These are phyloP conservation scores for Epichloe sp. DNA, from an alignment of 2,329 filamentous ascomycete genomes.

Conservation along the genomic window DNA sequence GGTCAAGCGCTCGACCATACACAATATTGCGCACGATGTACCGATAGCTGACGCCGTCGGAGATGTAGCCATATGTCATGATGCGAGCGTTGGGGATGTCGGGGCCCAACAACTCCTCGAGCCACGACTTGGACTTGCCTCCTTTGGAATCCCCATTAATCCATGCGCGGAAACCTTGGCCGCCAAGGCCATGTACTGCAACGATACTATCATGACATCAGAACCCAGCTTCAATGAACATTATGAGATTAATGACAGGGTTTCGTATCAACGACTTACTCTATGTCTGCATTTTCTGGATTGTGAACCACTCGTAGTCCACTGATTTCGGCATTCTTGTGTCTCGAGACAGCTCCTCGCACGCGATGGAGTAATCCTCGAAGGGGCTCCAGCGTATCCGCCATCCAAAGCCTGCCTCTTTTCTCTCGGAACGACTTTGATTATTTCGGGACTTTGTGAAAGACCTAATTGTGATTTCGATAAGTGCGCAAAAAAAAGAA, in stretches of 20 bases:
- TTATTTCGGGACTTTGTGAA: no score
- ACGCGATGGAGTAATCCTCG: slow-evolving; percentile 13
- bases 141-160: slow-evolving; percentile 9
- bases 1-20: slow-evolving; percentile 13
- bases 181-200: slow-evolving; percentile 15
- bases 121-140: slow-evolving; percentile 12
- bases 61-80: slow-evolving; percentile 14
- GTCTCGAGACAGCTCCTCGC: slow-evolving; percentile 11
- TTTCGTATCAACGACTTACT: slow-evolving; percentile 8
- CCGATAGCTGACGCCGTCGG: slow-evolving; percentile 11
- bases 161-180: slow-evolving; percentile 15
- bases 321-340: slow-evolving; percentile 6
- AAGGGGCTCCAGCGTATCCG: slow-evolving; percentile 11
- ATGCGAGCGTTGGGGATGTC: slow-evolving; percentile 15
- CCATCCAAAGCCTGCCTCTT: slow-evolving; percentile 6
- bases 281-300: slow-evolving; percentile 12
- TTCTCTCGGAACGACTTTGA: neutral
- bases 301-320: slow-evolving; percentile 12
- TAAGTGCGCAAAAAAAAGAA: no score
- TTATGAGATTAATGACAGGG: neutral
- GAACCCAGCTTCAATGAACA: neutral
- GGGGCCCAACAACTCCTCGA: slow-evolving; percentile 12
- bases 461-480: no score
- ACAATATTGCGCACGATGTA: slow-evolving; percentile 13
- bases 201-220: slow-evolving; percentile 12